Percentiles rank a stretch among this genome's conserved stretches.
phyloP scores from a whole-genome alignment of 192 early-diverging fungal genomes.

The Rhizoclosmatium globosum region DNA sequence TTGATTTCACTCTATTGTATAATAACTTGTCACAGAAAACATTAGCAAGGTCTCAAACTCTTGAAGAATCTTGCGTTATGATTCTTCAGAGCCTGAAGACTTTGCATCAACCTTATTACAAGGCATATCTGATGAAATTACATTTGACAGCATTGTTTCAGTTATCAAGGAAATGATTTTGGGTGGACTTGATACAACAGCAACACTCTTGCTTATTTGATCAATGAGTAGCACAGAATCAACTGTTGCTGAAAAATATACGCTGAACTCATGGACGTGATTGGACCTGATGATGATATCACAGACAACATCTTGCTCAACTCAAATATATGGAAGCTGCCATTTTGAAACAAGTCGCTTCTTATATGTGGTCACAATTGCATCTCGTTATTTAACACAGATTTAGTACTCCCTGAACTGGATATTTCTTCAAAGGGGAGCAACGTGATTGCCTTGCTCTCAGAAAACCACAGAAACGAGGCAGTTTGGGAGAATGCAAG shows the following conservation, averaged over 20 bases:
- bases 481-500: conserved; percentile 9
- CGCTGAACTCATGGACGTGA: background rate
- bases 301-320: background rate
- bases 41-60: no score
- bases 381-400: background rate
- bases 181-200: conserved; percentile 12
- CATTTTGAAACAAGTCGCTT: conserved; percentile 8
- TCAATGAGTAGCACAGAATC: background rate
- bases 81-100: no score
- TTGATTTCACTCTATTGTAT: no score
- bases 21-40: no score
- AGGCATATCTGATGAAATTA: no score
- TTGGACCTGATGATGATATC: background rate
- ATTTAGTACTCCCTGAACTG: background rate
- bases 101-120: no score
- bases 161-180: background rate
- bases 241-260: conserved; percentile 1
- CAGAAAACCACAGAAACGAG: background rate
- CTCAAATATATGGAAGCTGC: conserved; percentile 4
- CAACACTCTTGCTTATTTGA: background rate
- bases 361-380: background rate
- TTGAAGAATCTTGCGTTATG: no score
- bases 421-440: background rate
- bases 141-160: background rate
- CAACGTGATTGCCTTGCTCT: background rate